These are phyloP conservation scores for Naganishia vaughanmartiniae DNA, from an alignment of 768 basidiomycete species.

Conservation along the genomic window DNA sequence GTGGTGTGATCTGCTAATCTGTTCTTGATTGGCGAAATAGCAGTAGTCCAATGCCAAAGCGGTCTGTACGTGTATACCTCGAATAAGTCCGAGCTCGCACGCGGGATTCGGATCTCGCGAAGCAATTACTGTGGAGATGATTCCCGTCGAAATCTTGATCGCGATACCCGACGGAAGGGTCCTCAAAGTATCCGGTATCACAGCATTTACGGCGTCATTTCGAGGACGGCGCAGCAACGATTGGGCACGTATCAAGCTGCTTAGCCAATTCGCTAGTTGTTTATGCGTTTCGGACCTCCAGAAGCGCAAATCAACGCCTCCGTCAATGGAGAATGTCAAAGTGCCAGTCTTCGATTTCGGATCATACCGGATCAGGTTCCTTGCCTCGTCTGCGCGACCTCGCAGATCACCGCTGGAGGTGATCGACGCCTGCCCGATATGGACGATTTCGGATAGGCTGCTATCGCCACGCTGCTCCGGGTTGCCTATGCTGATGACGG, in stretches of 20 bases:
- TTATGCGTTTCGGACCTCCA: constrained; percentile 24
- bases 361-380: background rate
- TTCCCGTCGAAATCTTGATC: constrained; percentile 61
- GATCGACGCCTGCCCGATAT: background rate
- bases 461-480: background rate
- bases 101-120: constrained; percentile 76
- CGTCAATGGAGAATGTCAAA: constrained; percentile 5
- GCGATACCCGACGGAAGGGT: constrained; percentile 61
- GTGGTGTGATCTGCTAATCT: constrained; percentile 35
- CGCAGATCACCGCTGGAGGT: background rate
- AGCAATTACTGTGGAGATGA: constrained; percentile 67
- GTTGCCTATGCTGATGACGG: background rate
- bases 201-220: background rate
- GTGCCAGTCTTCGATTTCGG: constrained; percentile 12
- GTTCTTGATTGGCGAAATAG: constrained; percentile 38
- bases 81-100: constrained; percentile 58
- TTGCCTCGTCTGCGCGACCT: background rate
- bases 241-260: background rate
- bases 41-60: constrained; percentile 40
- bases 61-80: constrained; percentile 45
- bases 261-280: background rate
- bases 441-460: background rate
- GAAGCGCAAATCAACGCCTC: constrained; percentile 3
- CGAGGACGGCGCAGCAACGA: constrained; percentile 21
- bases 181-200: constrained; percentile 42